These are phyloP conservation scores for Trypanosoma boissoni DNA, from an alignment of 208 protist genomes.

Conservation along the genomic window DNA sequence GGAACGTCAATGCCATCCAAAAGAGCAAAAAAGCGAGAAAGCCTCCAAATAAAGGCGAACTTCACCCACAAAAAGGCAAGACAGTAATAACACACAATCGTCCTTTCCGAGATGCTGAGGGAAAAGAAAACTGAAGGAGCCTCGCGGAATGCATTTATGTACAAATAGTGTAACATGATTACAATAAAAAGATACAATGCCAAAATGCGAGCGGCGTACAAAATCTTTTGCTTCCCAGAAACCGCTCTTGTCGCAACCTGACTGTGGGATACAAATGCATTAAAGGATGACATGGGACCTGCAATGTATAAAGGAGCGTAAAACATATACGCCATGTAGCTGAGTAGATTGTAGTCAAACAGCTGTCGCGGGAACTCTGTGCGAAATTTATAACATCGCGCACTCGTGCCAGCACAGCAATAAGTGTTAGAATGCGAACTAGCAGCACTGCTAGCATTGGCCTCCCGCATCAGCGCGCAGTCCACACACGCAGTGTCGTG, in stretches of 20 bases:
- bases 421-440: too few species aligned
- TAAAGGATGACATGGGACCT: slow-evolving; percentile 89
- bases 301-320: slow-evolving; percentile 90
- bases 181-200: slow-evolving; percentile 23
- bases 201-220: slow-evolving; percentile 31
- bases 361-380: slow-evolving; percentile 42
- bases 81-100: slow-evolving; percentile 38
- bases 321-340: slow-evolving; percentile 85
- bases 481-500: slow-evolving; percentile 28
- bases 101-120: slow-evolving; percentile 14
- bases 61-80: slow-evolving; percentile 65
- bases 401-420: slow-evolving; percentile 18
- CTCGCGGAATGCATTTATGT: slow-evolving; percentile 44
- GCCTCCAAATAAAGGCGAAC: slow-evolving; percentile 79
- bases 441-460: background rate
- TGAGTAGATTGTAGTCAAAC: slow-evolving; percentile 65
- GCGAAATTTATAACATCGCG: slow-evolving; percentile 23
- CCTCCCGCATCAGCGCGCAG: slow-evolving; percentile 24
- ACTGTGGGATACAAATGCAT: slow-evolving; percentile 82
- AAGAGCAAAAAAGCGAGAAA: slow-evolving; percentile 58
- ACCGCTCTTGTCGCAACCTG: slow-evolving; percentile 33
- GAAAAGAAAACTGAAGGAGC: slow-evolving; percentile 18
- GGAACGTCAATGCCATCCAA: slow-evolving; percentile 72
- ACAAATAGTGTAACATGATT: slow-evolving; percentile 41
- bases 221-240: slow-evolving; percentile 16